phyloP scores from a whole-genome alignment of 2,329 filamentous ascomycete species.

The Ceratocystis huliohia region DNA sequence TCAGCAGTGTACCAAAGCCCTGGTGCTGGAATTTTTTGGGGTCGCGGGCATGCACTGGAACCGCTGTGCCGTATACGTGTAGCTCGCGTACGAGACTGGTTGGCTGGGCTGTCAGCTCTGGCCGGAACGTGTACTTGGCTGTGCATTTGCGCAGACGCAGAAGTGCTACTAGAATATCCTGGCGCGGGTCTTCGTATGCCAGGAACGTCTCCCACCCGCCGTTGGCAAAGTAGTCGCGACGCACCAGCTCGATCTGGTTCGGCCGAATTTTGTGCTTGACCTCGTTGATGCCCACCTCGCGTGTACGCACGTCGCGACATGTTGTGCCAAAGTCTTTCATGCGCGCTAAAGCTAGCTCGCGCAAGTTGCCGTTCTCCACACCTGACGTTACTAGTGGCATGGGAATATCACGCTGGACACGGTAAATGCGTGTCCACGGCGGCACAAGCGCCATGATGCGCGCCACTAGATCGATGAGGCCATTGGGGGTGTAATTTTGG shows the following conservation, averaged over 20 bases:
- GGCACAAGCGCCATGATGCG: constrained; percentile 91
- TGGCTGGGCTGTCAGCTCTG: constrained; percentile 72
- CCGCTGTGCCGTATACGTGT: constrained; percentile 92
- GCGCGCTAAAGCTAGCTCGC: constrained; percentile 82
- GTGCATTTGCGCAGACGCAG: constrained; percentile 84
- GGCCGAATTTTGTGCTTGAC: constrained; percentile 98
- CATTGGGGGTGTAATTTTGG: constrained; percentile 98
- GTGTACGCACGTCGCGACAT: constrained; percentile 88
- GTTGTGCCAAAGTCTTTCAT: constrained; percentile 99
- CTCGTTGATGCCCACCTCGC: constrained; percentile 96
- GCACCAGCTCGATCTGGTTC: constrained; percentile 87
- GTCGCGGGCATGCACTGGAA: constrained; percentile 92
- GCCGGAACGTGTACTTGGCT: constrained; percentile 78
- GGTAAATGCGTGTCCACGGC: constrained; percentile 97
- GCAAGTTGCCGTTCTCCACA: constrained; percentile 92
- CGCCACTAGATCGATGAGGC: constrained; percentile 86
- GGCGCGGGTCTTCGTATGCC: constrained; percentile 95
- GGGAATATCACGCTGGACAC: constrained; percentile 96
- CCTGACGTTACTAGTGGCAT: constrained; percentile 99
- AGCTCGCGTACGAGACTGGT: constrained; percentile 88
- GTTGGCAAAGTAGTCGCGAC: constrained; percentile 88
- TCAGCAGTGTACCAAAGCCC: constrained; percentile 86
- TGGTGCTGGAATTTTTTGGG: constrained; percentile 97
- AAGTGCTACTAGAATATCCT: constrained; percentile 90
- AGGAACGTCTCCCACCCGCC: constrained; percentile 98